Conservation (phyloP, 2,329 filamentous ascomycete species). For the Epichloe uncinata region DNA sequence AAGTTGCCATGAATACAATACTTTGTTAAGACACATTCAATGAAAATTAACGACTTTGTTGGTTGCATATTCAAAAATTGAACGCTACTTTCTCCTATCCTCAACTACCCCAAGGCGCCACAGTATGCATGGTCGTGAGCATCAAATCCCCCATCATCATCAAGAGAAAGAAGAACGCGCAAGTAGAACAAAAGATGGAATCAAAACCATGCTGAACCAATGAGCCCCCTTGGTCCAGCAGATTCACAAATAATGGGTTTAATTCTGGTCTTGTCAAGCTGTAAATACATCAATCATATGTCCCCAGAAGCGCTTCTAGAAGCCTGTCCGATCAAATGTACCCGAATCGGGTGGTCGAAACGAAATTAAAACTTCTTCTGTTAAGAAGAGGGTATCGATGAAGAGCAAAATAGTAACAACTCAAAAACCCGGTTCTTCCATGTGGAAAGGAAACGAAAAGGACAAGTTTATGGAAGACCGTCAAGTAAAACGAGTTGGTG, state of each 20-base stretch:
- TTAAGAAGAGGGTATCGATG: slow-evolving; percentile 12
- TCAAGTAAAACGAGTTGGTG: neutral
- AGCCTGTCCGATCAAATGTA: neutral
- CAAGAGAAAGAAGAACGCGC: neutral
- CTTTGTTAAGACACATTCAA: neutral
- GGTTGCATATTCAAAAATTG: neutral
- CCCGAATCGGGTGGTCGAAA: neutral
- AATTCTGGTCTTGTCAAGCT: neutral
- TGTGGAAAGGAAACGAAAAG: neutral
- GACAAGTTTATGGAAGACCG: neutral
- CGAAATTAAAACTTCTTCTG: slow-evolving; percentile 1
- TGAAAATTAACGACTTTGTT: neutral
- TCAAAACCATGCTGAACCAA: neutral
- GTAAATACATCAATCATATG: slow-evolving; percentile 6
- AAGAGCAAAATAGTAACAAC: slow-evolving; percentile 1
- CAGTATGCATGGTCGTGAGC: slow-evolving; percentile 4
- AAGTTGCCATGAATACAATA: too few relatives aligned
- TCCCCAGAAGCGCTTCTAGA: slow-evolving; percentile 4
- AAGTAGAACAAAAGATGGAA: neutral
- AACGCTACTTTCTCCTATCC: neutral
- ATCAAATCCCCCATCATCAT: slow-evolving; percentile 1
- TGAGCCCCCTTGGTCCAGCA: neutral
- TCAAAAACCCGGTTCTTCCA: neutral
- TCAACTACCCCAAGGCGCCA: neutral
- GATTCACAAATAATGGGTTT: neutral